phyloP scores from a whole-genome alignment of 306 rosid genomes.

The Pyrus betulifolia region DNA sequence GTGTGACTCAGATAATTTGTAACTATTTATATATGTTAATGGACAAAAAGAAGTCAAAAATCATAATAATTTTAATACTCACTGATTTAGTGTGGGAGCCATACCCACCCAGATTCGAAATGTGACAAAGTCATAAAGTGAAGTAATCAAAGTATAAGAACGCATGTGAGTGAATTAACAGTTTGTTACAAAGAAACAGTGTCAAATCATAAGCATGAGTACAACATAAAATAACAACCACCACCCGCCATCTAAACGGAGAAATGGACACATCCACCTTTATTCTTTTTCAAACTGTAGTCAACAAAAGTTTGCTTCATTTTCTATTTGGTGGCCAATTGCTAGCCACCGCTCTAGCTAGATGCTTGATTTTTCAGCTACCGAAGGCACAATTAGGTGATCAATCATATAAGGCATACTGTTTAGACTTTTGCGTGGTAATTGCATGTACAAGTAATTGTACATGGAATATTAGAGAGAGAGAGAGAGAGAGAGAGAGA shows the following conservation, averaged over 20 bases:
- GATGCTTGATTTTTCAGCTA: neutral
- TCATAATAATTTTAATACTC: no score
- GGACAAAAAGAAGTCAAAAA: no score
- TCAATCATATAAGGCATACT: neutral
- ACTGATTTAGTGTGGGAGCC: neutral
- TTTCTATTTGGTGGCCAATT: neutral
- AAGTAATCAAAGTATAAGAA: no score
- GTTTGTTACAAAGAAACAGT: no score
- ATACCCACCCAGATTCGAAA: neutral
- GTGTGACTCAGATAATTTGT: no score
- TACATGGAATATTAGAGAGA: neutral
- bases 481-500: neutral
- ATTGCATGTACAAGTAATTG: neutral
- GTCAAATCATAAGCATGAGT: no score
- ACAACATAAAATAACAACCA: no score
- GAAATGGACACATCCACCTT: neutral
- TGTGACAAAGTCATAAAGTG: no score
- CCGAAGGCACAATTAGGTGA: neutral
- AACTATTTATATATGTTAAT: no score
- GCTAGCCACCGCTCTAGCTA: neutral
- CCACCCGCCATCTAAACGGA: no score
- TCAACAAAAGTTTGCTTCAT: slow-evolving; percentile 17
- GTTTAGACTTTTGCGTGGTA: neutral
- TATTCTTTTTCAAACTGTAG: neutral
- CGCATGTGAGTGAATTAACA: no score